Percentiles rank a stretch among this genome's conserved stretches.
phyloP scores from a whole-genome alignment of 805 yeast species.

The Sugiyamaella mastotermitis region DNA sequence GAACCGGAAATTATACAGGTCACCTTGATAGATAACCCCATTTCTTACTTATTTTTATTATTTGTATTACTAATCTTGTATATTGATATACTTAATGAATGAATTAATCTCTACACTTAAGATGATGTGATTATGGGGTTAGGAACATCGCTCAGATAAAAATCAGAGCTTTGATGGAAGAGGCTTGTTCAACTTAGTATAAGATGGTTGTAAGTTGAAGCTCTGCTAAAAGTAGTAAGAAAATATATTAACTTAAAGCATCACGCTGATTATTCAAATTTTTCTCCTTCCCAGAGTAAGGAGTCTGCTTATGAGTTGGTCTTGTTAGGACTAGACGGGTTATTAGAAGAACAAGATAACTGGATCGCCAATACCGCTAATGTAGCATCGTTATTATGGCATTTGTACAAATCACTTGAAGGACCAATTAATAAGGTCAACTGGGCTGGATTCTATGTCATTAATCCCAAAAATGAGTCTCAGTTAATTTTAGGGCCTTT shows the following conservation, averaged over 20 bases:
- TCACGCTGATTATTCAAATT: slow-evolving; percentile 74
- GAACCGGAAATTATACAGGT: slow-evolving; percentile 34
- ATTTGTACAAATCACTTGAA: slow-evolving; percentile 63
- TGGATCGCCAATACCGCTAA: slow-evolving; percentile 91
- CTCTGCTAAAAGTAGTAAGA: no score
- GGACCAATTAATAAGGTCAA: slow-evolving; percentile 46
- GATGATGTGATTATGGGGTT: no score
- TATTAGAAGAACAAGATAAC: slow-evolving; percentile 56
- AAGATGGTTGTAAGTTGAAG: no score
- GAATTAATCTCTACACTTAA: no score
- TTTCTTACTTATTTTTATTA: background rate
- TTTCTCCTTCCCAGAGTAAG: slow-evolving; percentile 31
- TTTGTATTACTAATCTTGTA: background rate
- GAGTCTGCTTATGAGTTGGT: slow-evolving; percentile 54
- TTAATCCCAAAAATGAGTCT: slow-evolving; percentile 32
- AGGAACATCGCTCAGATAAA: no score
- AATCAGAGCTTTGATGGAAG: no score
- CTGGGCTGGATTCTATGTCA: slow-evolving; percentile 90
- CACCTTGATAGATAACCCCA: slow-evolving; percentile 22
- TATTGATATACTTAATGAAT: slow-evolving; percentile 3
- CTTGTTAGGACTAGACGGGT: slow-evolving; percentile 56
- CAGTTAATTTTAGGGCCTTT: slow-evolving; percentile 82
- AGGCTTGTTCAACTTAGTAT: no score
- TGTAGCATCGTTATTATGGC: slow-evolving; percentile 82
- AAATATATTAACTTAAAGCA: no score